Percentiles rank a stretch among this genome's conserved stretches.
These are phyloP conservation scores for Xanthoconium purpureum DNA, from an alignment of 768 basidiomycete genomes.

Conservation along the genomic window DNA sequence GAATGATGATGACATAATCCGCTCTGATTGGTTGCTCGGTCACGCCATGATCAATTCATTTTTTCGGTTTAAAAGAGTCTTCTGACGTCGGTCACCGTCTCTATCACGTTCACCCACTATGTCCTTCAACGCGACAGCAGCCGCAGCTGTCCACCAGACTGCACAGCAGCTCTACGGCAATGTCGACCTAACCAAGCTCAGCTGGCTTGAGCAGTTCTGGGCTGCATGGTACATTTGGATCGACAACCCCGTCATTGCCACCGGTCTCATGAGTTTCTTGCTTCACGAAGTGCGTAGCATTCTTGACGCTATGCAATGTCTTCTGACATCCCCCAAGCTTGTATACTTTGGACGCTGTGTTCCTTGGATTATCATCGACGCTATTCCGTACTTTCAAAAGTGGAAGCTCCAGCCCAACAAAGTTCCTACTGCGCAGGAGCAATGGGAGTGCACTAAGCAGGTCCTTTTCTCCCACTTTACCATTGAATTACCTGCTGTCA, in stretches of 20 bases:
- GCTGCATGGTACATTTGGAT: constrained; percentile 81
- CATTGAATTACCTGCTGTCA: constrained; percentile 83
- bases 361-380: constrained; percentile 95
- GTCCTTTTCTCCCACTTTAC: constrained; percentile 96
- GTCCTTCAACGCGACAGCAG: constrained; percentile 42
- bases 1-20: constrained; percentile 18
- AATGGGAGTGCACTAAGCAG: constrained; percentile 94
- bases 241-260: constrained; percentile 88
- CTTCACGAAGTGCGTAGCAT: constrained; percentile 78
- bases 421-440: constrained; percentile 72
- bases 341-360: constrained; percentile 96
- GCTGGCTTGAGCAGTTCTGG: constrained; percentile 79
- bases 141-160: constrained; percentile 20
- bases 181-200: constrained; percentile 58
- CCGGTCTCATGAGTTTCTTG: constrained; percentile 88
- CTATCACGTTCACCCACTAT: constrained; percentile 27
- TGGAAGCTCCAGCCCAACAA: constrained; percentile 94
- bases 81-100: not conserved
- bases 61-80: constrained; percentile 11
- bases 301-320: not conserved
- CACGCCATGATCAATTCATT: constrained; percentile 23
- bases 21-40: constrained; percentile 24
- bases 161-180: constrained; percentile 51
- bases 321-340: constrained; percentile 45
- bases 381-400: constrained; percentile 86